phyloP scores from a whole-genome alignment of 2,329 filamentous ascomycete genomes.

The Epichloe hybrida region DNA sequence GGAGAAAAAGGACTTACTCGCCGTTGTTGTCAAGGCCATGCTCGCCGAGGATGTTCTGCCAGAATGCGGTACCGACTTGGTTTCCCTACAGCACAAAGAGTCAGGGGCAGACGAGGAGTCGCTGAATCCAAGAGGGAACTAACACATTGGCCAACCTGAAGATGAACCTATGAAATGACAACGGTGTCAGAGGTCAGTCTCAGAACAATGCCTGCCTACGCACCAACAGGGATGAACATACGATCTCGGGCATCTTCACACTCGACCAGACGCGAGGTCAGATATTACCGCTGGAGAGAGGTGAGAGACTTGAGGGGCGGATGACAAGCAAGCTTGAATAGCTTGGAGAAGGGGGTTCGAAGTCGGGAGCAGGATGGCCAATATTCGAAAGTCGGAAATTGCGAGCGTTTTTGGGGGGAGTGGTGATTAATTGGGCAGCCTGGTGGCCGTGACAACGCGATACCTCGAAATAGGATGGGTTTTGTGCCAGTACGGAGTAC shows the following conservation, averaged over 20 bases:
- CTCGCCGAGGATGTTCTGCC: conserved; percentile 77
- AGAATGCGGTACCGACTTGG: conserved; percentile 99
- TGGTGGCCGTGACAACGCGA: neutral
- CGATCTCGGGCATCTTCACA: conserved; percentile 7
- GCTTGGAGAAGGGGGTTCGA: neutral
- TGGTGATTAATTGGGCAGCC: neutral
- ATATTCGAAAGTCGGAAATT: neutral
- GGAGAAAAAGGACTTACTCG: conserved; percentile 28
- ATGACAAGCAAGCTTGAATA: neutral
- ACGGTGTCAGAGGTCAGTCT: conserved; percentile 34
- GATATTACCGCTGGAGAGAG: neutral
- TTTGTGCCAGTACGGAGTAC: neutral
- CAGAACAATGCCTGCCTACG: neutral
- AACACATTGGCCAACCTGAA: conserved; percentile 99
- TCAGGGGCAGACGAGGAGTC: neutral
- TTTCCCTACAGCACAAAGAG: conserved; percentile 58
- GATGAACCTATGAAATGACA: conserved; percentile 64
- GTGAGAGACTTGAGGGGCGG: neutral
- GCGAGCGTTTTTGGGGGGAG: neutral
- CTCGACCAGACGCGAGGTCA: neutral
- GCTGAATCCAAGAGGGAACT: conserved; percentile 18
- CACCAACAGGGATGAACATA: conserved; percentile 2
- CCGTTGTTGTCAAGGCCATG: conserved; percentile 95
- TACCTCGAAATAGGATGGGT: neutral
- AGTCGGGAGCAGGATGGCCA: neutral